Evolutionary conservation across 2,329 filamentous ascomycete genomes (phyloP), one percentile per base, ranked within the genome.

Genomic region (Magnaporthiopsis incrustans): DNA sequence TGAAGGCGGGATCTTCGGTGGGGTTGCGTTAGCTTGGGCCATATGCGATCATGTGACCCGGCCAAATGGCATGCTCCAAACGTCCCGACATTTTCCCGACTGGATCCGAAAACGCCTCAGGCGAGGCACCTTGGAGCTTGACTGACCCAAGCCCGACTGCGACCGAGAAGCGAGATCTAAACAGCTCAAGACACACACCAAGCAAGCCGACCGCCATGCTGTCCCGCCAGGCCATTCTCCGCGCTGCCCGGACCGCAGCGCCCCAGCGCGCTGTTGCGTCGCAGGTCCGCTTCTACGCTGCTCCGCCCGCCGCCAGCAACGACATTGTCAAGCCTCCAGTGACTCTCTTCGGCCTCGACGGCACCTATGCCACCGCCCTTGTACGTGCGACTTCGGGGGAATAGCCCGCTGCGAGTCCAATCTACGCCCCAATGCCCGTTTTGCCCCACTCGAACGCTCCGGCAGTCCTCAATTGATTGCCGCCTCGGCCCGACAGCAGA

Each of bases 281-380:
- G 73, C 83, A 85, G 73, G 80, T 86, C 78, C 89, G 93, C 78
- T 86, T 85, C 78, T 97, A 92, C 80, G 92, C 92, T 74, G 80
- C 84, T 67, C 79, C 85, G 77, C 90, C 91, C 69, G 79, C 82
- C 69, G 79, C 83, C 68, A 82, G 85, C 73, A 77, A 86, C 71
- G 81, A 86, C 77, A 86, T 88, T 67, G 80, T 87, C 77, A 93
- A 91, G 84, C 88, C 94, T 73, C 95, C 95, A 71, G 84, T 97
- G 76, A 86, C 93, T 73, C 86, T 99, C 75, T 99, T 92, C 81
- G 95, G 95, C 73, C 82, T 99, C 76, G 95, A 98, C 80, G 95
- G 95, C 79, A 98, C 94, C 77, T 99, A 99, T 82, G 95, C 95
- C 77, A 92, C 89, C 82, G 95, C 95, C 82, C 85, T 99, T 88